These are phyloP conservation scores for Tylopilus subfusipes DNA, from an alignment of 768 basidiomycete genomes.

Conservation along the genomic window DNA sequence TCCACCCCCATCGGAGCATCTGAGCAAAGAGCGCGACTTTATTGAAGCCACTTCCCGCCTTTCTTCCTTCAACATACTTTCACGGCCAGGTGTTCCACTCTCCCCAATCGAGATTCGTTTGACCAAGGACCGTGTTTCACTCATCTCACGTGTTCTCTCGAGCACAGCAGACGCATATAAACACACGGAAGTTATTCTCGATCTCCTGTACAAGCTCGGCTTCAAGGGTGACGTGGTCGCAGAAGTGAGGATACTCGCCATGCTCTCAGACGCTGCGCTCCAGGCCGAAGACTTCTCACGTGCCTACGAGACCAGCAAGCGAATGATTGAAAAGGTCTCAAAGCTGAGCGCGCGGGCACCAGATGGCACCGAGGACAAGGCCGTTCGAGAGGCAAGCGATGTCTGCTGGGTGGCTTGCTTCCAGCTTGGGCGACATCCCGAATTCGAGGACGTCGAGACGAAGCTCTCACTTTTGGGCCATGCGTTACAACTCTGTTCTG, in stretches of 20 bases:
- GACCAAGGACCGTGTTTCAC: constrained; percentile 80
- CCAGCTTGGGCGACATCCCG: constrained; percentile 80
- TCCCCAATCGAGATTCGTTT: constrained; percentile 92
- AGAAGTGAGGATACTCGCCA: constrained; percentile 78
- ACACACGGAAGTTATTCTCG: constrained; percentile 88
- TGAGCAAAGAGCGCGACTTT: constrained; percentile 78
- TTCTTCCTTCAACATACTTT: constrained; percentile 83
- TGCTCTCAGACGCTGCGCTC: constrained; percentile 87
- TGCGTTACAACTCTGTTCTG: constrained; percentile 82
- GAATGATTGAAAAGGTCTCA: constrained; percentile 66
- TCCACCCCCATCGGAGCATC: constrained; percentile 55
- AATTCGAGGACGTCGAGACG: constrained; percentile 63
- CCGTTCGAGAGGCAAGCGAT: constrained; percentile 60
- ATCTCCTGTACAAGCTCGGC: constrained; percentile 86
- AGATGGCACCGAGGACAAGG: constrained; percentile 34
- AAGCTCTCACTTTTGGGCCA: constrained; percentile 73
- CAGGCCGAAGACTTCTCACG: constrained; percentile 74
- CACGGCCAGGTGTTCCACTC: constrained; percentile 71
- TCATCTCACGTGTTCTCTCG: constrained; percentile 84
- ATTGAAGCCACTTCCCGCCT: constrained; percentile 97
- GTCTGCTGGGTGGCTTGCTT: constrained; percentile 91
- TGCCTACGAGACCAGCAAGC: constrained; percentile 68
- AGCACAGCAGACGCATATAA: constrained; percentile 85
- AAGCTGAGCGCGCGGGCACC: constrained; percentile 39
- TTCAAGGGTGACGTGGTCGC: constrained; percentile 68